Percentiles rank a stretch among this genome's conserved stretches.
phyloP scores from a whole-genome alignment of 2,329 filamentous ascomycete genomes.

The Colletotrichum viniferum region DNA sequence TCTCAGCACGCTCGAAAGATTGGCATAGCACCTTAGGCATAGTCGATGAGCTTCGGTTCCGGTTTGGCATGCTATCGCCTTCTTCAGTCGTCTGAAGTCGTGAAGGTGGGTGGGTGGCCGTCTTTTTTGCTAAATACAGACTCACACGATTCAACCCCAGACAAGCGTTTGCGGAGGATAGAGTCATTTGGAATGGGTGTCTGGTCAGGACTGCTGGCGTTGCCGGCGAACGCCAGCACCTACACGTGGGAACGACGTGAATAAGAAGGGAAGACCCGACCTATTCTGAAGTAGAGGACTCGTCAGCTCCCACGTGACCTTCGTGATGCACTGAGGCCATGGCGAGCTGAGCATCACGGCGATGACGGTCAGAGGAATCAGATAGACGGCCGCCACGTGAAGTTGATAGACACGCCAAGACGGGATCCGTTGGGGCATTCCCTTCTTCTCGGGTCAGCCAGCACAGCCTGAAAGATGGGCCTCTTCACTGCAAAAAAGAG shows the following conservation, averaged over 20 bases:
- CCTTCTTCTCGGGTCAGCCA: background rate
- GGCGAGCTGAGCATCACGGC: background rate
- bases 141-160: conserved; percentile 4
- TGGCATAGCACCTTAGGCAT: background rate
- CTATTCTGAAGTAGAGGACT: conserved; percentile 9
- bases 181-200: conserved; percentile 8
- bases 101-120: background rate
- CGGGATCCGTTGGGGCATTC: conserved; percentile 2
- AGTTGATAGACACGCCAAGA: conserved; percentile 2
- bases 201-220: background rate
- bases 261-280: conserved; percentile 10
- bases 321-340: background rate
- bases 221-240: background rate
- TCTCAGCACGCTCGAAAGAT: background rate
- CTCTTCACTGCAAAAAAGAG: background rate
- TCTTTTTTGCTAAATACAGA: conserved; percentile 14
- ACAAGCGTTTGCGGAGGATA: background rate
- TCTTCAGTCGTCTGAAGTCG: conserved; percentile 1
- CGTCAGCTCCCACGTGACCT: conserved; percentile 5
- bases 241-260: background rate
- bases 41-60: background rate
- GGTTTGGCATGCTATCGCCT: background rate
- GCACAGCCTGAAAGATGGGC: background rate
- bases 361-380: background rate
- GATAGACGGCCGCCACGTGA: background rate